Percentiles rank a stretch among this genome's conserved stretches.
phyloP scores from a whole-genome alignment of 2,329 filamentous ascomycete species.

The Venturia nashicola region DNA sequence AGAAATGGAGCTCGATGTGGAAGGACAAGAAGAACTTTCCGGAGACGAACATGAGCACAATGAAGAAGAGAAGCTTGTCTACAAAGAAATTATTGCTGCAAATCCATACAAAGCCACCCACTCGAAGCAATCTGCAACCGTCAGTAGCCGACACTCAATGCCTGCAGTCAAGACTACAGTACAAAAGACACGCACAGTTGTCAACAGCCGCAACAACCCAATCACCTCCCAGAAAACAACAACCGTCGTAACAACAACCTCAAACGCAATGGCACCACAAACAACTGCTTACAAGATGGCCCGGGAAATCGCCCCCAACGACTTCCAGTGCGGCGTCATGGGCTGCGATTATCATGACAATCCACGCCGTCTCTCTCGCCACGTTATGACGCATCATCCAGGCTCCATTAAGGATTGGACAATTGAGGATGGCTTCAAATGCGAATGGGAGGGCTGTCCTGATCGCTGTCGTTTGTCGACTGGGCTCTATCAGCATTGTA shows the following conservation, averaged over 20 bases:
- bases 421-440: not conserved
- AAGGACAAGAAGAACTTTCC: not conserved
- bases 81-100: not conserved
- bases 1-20: not conserved
- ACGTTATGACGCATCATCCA: not conserved
- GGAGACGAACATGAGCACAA: not conserved
- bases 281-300: not conserved
- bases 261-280: not conserved
- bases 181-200: not conserved
- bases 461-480: not conserved
- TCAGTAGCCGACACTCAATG: not conserved
- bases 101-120: not conserved
- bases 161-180: not conserved
- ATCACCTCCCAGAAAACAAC: not conserved
- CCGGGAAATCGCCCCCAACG: not conserved
- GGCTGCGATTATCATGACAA: not conserved
- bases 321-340: not conserved
- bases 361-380: not conserved
- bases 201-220: not conserved
- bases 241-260: not conserved
- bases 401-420: not conserved
- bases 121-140: not conserved
- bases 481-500: not conserved
- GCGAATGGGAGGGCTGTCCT: not conserved
- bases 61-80: not conserved